Evolutionary conservation across 2,329 filamentous ascomycete species (phyloP).

Genomic region (Colletotrichum costaricense): DNA sequence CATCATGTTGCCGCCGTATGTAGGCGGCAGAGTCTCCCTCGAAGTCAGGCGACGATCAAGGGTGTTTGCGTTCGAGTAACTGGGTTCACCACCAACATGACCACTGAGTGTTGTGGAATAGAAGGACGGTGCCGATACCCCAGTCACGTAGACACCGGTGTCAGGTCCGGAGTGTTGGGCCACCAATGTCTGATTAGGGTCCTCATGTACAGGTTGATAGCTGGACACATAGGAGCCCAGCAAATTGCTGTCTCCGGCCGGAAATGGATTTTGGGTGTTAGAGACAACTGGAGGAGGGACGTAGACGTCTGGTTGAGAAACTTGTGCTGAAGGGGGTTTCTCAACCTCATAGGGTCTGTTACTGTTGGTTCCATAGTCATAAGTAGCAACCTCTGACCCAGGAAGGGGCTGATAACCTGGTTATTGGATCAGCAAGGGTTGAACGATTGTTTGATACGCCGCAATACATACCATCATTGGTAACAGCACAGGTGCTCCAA

Average conservation of each 20-base stretch:
- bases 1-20: slow-evolving; percentile 19
- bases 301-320: slow-evolving; percentile 27
- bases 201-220: slow-evolving; percentile 52
- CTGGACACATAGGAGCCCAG: slow-evolving; percentile 45
- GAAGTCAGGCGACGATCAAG: neutral
- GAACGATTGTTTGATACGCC: neutral
- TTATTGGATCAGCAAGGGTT: neutral
- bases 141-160: slow-evolving; percentile 53
- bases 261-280: slow-evolving; percentile 42
- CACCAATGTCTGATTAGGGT: slow-evolving; percentile 36
- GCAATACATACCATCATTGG: slow-evolving; percentile 45
- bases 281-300: slow-evolving; percentile 41
- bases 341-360: slow-evolving; percentile 47
- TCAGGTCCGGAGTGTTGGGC: slow-evolving; percentile 47
- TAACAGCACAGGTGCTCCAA: slow-evolving; percentile 40
- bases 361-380: slow-evolving; percentile 43
- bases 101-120: slow-evolving; percentile 33
- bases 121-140: slow-evolving; percentile 40
- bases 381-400: slow-evolving; percentile 34
- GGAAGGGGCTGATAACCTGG: slow-evolving; percentile 49
- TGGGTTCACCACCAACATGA: neutral
- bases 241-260: slow-evolving; percentile 43
- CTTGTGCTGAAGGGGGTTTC: slow-evolving; percentile 38
- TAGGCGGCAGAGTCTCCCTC: slow-evolving; percentile 10
- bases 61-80: neutral